Base-by-base conservation (phyloP, 306 rosid species). In the Pyrus communis region DNA sequence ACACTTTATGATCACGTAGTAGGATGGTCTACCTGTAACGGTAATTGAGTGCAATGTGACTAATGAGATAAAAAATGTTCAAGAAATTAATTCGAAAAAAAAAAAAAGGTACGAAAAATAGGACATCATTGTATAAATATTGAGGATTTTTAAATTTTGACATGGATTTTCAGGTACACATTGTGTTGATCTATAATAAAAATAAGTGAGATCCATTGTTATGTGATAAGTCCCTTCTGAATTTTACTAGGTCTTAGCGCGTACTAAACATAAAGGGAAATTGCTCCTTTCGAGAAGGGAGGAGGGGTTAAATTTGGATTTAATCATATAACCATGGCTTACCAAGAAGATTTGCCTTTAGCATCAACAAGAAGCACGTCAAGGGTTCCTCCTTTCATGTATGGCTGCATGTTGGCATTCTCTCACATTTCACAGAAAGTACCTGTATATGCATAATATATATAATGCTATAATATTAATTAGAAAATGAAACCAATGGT, bases 321-420 rank as follows among this genome's bases (percentile, higher is more conserved):
- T 46, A 12, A 46, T 55, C 11, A 55, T 55, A 19, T 9, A 55
- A 22, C 8, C 17, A 58, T n/a, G 19, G 12, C 33, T 60, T 88
- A 89, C 97, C 97, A 75, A 92, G 74, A 84, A 92, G 64, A 62
- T 87, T 85, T 59, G 83, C 88, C 93, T 81, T 88, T 71, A 51
- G 96, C 93, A 85, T 88, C 85, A 54, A 92, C 97, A 54, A 92
- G 83, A 69, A 92, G 89, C 4, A 92, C 88, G 87, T 92, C 97
- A 69, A 92, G 91, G 25, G 75, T 79, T 71, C 88, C 97, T 45
- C 79, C 81, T 54, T 60, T 67, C 89, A 88, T 89, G 57, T 82
- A 57, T 71, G 45, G 51, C 21, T 49, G 66, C 70, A 74, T 42
- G 28, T 60, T 42, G 65, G 69, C 49, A 42, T 40, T 23, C 19